These are phyloP conservation scores for Phytophthora multivora DNA, from an alignment of 352 stramenopile genomes.

Conservation along the genomic window DNA sequence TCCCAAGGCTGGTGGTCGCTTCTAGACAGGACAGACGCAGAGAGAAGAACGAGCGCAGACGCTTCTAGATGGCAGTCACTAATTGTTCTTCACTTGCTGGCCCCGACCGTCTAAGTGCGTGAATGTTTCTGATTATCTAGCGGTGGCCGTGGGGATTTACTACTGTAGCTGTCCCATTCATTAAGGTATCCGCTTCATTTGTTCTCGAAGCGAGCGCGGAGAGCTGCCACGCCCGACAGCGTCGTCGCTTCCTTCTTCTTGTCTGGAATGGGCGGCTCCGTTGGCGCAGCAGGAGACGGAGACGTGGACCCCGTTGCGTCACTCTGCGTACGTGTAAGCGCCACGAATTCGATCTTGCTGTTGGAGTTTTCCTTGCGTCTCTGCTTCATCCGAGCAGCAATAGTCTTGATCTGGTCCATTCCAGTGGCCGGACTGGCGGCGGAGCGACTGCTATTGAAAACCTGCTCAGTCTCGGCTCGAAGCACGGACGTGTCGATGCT, in stretches of 20 bases:
- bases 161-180: slow-evolving; percentile 9
- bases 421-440: slow-evolving; percentile 20
- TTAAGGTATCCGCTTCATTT: slow-evolving; percentile 32
- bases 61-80: slow-evolving; percentile 18
- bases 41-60: background rate
- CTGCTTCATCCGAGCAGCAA: slow-evolving; percentile 80
- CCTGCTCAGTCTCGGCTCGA: slow-evolving; percentile 18
- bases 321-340: slow-evolving; percentile 28
- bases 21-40: slow-evolving; percentile 20
- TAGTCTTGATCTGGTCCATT: slow-evolving; percentile 76
- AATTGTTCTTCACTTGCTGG: slow-evolving; percentile 22
- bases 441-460: slow-evolving; percentile 18
- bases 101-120: slow-evolving; percentile 5
- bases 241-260: slow-evolving; percentile 29
- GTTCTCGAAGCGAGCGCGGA: slow-evolving; percentile 80
- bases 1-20: slow-evolving; percentile 38
- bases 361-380: slow-evolving; percentile 42
- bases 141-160: background rate
- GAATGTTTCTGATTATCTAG: slow-evolving; percentile 4
- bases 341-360: slow-evolving; percentile 30
- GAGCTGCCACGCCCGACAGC: slow-evolving; percentile 64
- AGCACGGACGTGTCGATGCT: slow-evolving; percentile 66
- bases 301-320: slow-evolving; percentile 27
- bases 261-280: slow-evolving; percentile 16
- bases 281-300: slow-evolving; percentile 4